Conservation (phyloP, 768 basidiomycete genomes). For the Panellus pusillus region DNA sequence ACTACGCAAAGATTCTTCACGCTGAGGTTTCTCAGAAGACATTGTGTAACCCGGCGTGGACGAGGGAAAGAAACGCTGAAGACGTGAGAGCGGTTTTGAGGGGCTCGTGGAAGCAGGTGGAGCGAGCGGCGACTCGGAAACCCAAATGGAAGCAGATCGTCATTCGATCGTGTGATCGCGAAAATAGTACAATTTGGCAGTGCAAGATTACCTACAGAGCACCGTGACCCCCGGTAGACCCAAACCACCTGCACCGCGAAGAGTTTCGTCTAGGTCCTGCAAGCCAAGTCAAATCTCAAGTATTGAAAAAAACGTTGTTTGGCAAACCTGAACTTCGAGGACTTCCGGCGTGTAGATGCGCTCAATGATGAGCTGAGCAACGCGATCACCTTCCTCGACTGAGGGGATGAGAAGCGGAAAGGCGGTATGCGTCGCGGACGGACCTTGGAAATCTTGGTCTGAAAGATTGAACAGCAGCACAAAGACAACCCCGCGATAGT, state of each 20-base stretch:
- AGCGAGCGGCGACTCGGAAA: neutral
- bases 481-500: slow-evolving; percentile 90
- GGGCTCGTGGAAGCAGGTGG: neutral
- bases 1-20: slow-evolving; percentile 1
- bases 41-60: neutral
- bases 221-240: slow-evolving; percentile 88
- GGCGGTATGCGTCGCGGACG: neutral
- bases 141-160: neutral
- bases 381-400: slow-evolving; percentile 94
- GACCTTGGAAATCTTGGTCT: slow-evolving; percentile 87
- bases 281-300: neutral
- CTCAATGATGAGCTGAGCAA: slow-evolving; percentile 94
- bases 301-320: neutral
- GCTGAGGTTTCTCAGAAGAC: slow-evolving; percentile 6
- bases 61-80: neutral
- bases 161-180: neutral
- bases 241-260: slow-evolving; percentile 83
- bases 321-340: slow-evolving; percentile 78
- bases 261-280: slow-evolving; percentile 85
- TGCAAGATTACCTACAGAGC: slow-evolving; percentile 34
- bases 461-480: slow-evolving; percentile 92
- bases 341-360: slow-evolving; percentile 85
- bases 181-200: neutral
- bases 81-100: neutral
- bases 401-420: neutral